These are phyloP conservation scores for Magnaporthales sp. DNA, from an alignment of 2,329 filamentous ascomycete genomes.

Conservation along the genomic window DNA sequence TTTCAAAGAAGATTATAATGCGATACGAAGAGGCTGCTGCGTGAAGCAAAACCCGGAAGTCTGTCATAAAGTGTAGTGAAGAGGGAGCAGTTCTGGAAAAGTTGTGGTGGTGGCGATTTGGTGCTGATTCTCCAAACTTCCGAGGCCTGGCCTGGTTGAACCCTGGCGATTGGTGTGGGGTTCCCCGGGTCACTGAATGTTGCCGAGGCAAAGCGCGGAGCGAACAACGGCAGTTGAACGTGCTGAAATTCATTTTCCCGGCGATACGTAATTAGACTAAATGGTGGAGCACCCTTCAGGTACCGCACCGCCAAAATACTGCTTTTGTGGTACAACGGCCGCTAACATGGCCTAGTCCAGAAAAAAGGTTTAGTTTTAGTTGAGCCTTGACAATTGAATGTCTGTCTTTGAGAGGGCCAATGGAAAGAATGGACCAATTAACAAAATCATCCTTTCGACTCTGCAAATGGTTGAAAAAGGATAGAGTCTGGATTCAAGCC, in stretches of 20 bases:
- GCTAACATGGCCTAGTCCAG: background rate
- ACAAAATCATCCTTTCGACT: too few relatives aligned
- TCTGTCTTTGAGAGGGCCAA: too few relatives aligned
- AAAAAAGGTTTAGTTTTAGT: background rate
- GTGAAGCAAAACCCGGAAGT: background rate
- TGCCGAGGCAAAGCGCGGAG: background rate
- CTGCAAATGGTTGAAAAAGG: too few relatives aligned
- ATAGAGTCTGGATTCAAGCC: too few relatives aligned
- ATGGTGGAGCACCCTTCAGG: background rate
- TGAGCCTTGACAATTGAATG: too few relatives aligned
- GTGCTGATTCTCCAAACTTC: background rate
- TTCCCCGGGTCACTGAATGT: background rate
- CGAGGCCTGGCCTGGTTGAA: background rate
- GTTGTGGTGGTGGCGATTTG: background rate
- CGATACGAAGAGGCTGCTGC: background rate
- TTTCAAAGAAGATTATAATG: background rate
- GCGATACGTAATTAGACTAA: background rate
- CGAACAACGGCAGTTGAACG: background rate
- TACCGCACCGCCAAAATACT: background rate
- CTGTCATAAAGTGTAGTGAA: background rate
- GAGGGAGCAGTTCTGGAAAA: background rate
- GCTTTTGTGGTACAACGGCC: background rate
- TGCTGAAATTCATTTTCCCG: background rate
- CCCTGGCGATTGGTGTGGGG: background rate
- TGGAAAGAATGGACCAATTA: too few relatives aligned